Conservation (phyloP, 306 rosid genomes). For the Casuarina equisetifolia region DNA sequence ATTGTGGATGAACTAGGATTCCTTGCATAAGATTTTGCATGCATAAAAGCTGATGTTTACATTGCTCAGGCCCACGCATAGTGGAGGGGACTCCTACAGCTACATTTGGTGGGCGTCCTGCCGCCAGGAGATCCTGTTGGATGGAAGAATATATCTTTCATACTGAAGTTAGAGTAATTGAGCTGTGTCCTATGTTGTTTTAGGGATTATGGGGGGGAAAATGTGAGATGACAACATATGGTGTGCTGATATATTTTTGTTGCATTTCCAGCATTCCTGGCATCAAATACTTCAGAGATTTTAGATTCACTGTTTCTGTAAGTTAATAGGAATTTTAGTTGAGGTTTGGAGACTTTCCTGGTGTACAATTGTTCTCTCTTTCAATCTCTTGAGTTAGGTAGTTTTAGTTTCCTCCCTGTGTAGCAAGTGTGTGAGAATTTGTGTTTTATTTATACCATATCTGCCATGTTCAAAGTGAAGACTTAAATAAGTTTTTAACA, state of each 20-base stretch:
- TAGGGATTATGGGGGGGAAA: neutral
- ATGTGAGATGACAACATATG: neutral
- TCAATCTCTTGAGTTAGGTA: neutral
- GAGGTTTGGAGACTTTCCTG: neutral
- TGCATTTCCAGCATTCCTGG: neutral
- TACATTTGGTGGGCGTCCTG: constrained; percentile 35
- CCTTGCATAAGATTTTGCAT: constrained; percentile 16
- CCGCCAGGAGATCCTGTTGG: constrained; percentile 35
- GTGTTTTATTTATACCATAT: neutral
- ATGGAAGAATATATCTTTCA: constrained; percentile 24
- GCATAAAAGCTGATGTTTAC: constrained; percentile 30
- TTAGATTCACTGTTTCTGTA: neutral
- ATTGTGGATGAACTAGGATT: constrained; percentile 20
- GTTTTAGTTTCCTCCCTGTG: neutral
- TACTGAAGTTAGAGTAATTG: constrained; percentile 20
- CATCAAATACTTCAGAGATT: neutral
- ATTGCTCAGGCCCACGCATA: constrained; percentile 36
- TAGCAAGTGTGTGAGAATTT: neutral
- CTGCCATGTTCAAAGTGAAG: neutral
- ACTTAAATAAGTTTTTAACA: neutral
- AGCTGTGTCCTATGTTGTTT: constrained; percentile 15
- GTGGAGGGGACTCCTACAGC: constrained; percentile 28
- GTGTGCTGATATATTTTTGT: neutral
- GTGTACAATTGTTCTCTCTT: neutral
- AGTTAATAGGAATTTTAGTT: neutral